Base-by-base conservation (phyloP, 2,329 filamentous ascomycete genomes). In the Aspergillus tubingensis region DNA sequence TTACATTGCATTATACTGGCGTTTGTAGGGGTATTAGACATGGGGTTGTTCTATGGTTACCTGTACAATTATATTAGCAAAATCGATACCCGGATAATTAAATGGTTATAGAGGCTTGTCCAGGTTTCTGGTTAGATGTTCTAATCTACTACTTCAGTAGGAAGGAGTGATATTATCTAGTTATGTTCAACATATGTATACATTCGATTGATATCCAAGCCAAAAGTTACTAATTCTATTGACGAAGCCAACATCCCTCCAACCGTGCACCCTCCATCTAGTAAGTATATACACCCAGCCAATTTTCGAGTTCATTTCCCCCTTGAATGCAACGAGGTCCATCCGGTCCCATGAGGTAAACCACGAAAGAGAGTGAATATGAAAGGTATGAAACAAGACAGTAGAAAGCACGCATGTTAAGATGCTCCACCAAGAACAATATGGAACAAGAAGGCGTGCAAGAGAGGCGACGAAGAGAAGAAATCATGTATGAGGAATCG, bases 61-160 rank as follows among this genome's bases (percentile, higher is more conserved):
- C 25, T 57, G 59, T 32, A 57, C 48, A 56, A 57, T 48, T 51
- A 64, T 62, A 60, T 15, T 58, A 57, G 39, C 39, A 47, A 54
- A 54, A 43, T 54, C 52, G 53, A 55, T 55, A 55, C 53, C 53
- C 53, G 19, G 10, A 44, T 47, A 55, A 55, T 55, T 17, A 8
- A 32, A 32, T 55, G 53, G 44, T 44, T 30, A 54, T 54, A 44
- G 27, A 55, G 8, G 21, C 17, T 23, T 50, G 47, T 8, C 44
- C 21, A 36, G 23, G 30, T 5, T 36, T 4, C 10, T 36, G 11
- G 32, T 13, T 13, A 8, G 25, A 27, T 8, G 7, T 27, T 27
- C 0, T 36, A 3, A 6, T 36, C 32, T 36, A 36, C 10, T 13
- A 36, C 10, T 13, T 13, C 5, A 36, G 11, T 13, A 13, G 11